Percentiles rank a stretch among this genome's conserved stretches.
Conservation (phyloP, 179 eudicot species). For the Patellifolia procumbens region DNA sequence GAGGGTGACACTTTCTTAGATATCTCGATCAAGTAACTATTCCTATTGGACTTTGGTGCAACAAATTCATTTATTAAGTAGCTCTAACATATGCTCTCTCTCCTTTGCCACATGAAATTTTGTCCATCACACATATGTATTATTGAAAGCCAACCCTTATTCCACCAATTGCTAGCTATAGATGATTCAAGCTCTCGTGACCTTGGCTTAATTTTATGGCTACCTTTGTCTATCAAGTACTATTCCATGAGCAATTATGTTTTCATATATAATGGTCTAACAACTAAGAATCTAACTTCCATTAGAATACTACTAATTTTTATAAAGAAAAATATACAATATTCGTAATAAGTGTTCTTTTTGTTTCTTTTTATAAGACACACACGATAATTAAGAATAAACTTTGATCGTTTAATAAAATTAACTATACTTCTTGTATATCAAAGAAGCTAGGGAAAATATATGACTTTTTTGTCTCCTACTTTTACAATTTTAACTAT, state of each 20-base stretch:
- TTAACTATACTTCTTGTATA: no score
- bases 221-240: not conserved
- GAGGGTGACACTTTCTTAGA: conserved; percentile 9
- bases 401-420: no score
- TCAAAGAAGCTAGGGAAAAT: no score
- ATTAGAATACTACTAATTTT: not conserved
- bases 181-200: conserved; percentile 4
- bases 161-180: conserved; percentile 13
- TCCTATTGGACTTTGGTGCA: conserved; percentile 3
- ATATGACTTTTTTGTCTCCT: no score
- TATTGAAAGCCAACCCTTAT: conserved; percentile 9
- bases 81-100: not conserved
- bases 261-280: not conserved
- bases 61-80: not conserved
- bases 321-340: no score
- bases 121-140: not conserved
- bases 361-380: no score
- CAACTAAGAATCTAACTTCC: conserved; percentile 1
- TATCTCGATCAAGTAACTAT: not conserved
- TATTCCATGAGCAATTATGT: conserved; percentile 3
- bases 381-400: no score
- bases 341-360: no score
- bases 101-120: not conserved
- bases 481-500: no score
- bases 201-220: conserved; percentile 5